These are phyloP conservation scores for Fraxinus angustifolia DNA, from an alignment of 305 asterid genomes.

Conservation along the genomic window DNA sequence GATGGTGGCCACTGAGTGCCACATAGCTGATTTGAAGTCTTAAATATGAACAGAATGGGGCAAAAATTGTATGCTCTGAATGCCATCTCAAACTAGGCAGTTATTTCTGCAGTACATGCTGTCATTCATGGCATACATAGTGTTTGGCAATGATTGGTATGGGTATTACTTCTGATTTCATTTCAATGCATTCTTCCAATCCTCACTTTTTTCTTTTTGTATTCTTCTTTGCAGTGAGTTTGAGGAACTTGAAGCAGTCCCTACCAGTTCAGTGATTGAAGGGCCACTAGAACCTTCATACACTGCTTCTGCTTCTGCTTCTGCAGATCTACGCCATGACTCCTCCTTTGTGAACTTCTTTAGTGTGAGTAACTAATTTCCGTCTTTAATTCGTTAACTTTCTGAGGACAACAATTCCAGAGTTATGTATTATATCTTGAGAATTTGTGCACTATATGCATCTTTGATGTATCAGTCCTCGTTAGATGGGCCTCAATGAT, in stretches of 20 bases:
- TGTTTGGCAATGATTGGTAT: background rate
- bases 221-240: conserved; percentile 49
- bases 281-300: conserved; percentile 32
- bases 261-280: conserved; percentile 42
- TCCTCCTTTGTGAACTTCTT: conserved; percentile 31
- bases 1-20: background rate
- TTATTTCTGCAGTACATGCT: background rate
- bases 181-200: background rate
- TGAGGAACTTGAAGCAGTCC: conserved; percentile 89
- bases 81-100: background rate
- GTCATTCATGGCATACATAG: background rate
- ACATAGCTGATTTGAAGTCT: background rate
- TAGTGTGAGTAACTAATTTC: conserved; percentile 26
- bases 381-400: background rate
- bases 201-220: background rate
- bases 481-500: background rate
- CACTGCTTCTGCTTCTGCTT: conserved; percentile 16
- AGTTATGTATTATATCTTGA: background rate
- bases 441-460: background rate
- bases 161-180: background rate
- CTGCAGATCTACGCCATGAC: conserved; percentile 27
- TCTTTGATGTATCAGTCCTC: background rate
- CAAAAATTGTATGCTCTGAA: background rate
- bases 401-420: background rate
- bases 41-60: background rate